Evolutionary conservation across 2,329 filamentous ascomycete species (phyloP).

Genomic region (Aspergillus phoenicis): DNA sequence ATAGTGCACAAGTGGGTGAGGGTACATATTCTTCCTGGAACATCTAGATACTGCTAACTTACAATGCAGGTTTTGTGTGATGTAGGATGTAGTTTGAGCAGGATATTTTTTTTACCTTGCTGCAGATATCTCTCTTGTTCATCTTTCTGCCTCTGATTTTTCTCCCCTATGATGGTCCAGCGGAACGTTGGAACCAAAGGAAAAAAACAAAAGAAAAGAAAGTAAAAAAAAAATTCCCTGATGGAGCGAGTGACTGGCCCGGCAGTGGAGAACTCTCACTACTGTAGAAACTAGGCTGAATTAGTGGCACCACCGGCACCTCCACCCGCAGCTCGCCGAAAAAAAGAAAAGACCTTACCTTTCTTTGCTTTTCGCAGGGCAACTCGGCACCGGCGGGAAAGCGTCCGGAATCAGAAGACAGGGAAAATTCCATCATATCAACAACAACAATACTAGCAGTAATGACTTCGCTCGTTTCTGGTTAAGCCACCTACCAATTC

Average conservation of each 20-base stretch:
- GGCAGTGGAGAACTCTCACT: not conserved
- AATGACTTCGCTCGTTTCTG: too few species aligned
- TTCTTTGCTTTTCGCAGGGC: not conserved
- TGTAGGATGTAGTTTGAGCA: too few species aligned
- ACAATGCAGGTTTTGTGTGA: too few species aligned
- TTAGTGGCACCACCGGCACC: not conserved
- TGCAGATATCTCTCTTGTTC: not conserved
- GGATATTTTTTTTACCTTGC: not conserved
- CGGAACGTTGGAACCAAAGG: not conserved
- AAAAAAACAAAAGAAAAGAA: constrained; percentile 1
- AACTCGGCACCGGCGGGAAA: not conserved
- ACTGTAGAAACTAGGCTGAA: not conserved
- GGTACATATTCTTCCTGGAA: too few species aligned
- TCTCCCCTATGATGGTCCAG: too few species aligned
- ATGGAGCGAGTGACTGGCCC: not conserved
- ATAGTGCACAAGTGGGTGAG: too few species aligned
- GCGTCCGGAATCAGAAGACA: too few species aligned
- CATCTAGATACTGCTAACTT: too few species aligned
- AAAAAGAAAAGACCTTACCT: not conserved
- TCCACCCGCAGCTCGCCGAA: not conserved
- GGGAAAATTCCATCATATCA: too few species aligned
- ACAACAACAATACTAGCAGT: too few species aligned
- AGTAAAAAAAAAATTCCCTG: not conserved
- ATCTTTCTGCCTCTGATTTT: too few species aligned
- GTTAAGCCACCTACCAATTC: too few species aligned